These are phyloP conservation scores for Cladosporium sp. DNA, from an alignment of 2,329 filamentous ascomycete species.

Conservation along the genomic window DNA sequence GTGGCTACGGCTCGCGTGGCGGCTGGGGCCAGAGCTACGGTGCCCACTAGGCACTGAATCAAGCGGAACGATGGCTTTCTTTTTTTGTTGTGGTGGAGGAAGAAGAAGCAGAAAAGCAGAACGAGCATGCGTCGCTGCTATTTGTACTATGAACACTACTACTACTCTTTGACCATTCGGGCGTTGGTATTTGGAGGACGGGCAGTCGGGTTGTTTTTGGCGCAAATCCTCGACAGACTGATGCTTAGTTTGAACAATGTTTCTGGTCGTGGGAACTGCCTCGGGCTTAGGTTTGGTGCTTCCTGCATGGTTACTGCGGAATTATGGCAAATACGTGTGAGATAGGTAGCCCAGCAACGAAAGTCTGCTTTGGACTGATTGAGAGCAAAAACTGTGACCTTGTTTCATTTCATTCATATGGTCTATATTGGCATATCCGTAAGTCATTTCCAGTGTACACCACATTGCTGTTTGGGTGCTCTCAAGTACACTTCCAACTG, in stretches of 20 bases:
- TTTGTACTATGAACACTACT: not conserved
- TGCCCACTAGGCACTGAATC: conserved; percentile 15
- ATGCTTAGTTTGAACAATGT: not conserved
- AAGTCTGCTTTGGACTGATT: not conserved
- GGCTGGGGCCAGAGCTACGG: conserved; percentile 33
- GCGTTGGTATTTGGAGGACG: not conserved
- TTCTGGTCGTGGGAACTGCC: not conserved
- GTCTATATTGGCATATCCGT: too few relatives aligned
- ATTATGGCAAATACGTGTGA: not conserved
- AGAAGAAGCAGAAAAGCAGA: not conserved
- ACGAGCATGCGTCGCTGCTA: not conserved
- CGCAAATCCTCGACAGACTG: not conserved
- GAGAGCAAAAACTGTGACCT: not conserved
- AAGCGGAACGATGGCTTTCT: not conserved
- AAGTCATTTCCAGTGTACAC: too few relatives aligned
- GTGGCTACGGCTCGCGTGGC: conserved; percentile 27
- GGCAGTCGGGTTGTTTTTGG: not conserved
- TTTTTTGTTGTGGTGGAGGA: not conserved
- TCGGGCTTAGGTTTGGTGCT: not conserved
- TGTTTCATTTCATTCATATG: too few relatives aligned
- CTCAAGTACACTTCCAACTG: too few relatives aligned
- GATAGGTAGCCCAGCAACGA: not conserved
- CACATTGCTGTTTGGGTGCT: too few relatives aligned
- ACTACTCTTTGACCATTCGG: not conserved
- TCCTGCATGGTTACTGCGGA: not conserved